Evolutionary conservation across 108 stramenopile species (phyloP).

Genomic region (Cyclostephanos invisitatus): DNA sequence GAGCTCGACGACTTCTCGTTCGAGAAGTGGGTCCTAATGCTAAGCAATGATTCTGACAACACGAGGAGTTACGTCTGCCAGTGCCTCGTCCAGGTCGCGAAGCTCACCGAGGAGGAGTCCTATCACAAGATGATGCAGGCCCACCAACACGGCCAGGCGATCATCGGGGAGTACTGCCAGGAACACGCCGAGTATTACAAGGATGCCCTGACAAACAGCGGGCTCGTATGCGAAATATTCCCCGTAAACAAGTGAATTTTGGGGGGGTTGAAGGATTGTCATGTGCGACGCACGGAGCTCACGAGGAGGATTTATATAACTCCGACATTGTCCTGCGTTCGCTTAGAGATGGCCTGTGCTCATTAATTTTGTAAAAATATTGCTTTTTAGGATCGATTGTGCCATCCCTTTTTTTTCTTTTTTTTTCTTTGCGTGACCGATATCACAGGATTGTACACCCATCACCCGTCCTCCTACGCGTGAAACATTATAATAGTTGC

Average conservation of each 20-base stretch:
- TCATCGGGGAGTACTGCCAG: conserved; percentile 13
- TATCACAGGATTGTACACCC: no score
- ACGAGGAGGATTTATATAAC: no score
- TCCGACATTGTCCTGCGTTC: no score
- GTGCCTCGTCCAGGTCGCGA: conserved; percentile 12
- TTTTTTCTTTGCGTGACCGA: no score
- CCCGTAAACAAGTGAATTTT: not conserved
- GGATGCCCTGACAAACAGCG: conserved; percentile 12
- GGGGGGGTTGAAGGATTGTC: not conserved
- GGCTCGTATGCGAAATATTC: conserved; percentile 16
- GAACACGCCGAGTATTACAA: conserved; percentile 22
- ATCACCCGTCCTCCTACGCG: no score
- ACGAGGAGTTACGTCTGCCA: conserved; percentile 7
- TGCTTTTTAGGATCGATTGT: no score
- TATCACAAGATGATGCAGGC: conserved; percentile 13
- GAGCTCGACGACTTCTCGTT: not conserved
- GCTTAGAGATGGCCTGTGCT: no score
- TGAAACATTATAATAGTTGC: no score
- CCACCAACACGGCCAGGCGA: conserved; percentile 6
- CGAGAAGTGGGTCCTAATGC: conserved; percentile 11
- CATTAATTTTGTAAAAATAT: no score
- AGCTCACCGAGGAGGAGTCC: conserved; percentile 10
- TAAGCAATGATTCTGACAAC: conserved; percentile 14
- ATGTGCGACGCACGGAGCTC: not conserved
- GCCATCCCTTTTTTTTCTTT: no score